A percentile compares a stretch with the other conserved stretches of the same genome.
phyloP scores from a whole-genome alignment of 2,329 filamentous ascomycete genomes.

The Grosmannia serpens region DNA sequence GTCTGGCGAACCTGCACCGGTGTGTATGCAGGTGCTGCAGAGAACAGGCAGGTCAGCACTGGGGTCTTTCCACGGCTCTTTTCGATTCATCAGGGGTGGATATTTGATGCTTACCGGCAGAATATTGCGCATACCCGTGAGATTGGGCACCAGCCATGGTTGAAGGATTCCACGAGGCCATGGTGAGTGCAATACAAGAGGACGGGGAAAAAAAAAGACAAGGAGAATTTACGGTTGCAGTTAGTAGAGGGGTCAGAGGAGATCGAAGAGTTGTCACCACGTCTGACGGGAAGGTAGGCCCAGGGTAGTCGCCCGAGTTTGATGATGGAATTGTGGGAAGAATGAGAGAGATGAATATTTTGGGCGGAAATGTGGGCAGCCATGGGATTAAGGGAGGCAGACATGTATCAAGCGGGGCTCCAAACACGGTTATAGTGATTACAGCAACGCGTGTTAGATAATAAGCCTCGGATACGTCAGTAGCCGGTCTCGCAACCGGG shows the following conservation, averaged over 20 bases:
- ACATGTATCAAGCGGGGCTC: background rate
- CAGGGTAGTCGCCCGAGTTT: too few relatives aligned
- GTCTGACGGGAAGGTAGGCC: too few relatives aligned
- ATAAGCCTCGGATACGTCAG: background rate
- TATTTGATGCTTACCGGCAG: slow-evolving; percentile 5
- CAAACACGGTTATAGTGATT: too few relatives aligned
- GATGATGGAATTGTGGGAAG: background rate
- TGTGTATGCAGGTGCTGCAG: slow-evolving; percentile 29
- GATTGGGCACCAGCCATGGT: slow-evolving; percentile 17
- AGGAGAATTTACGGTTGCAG: background rate
- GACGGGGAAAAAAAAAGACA: background rate
- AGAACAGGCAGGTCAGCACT: background rate
- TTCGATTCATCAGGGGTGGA: background rate
- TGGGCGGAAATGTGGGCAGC: background rate
- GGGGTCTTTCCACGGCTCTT: background rate
- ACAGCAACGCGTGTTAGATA: too few relatives aligned
- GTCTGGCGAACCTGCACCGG: slow-evolving; percentile 30
- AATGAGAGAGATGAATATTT: background rate
- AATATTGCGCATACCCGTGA: slow-evolving; percentile 8
- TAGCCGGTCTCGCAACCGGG: background rate
- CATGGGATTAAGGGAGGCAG: background rate
- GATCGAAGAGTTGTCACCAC: background rate
- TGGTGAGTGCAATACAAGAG: slow-evolving; percentile 1
- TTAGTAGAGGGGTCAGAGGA: background rate
- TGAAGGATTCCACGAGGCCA: slow-evolving; percentile 10